Base-by-base conservation (phyloP, 805 yeast species). In the Komagataella kurtzmanii region DNA sequence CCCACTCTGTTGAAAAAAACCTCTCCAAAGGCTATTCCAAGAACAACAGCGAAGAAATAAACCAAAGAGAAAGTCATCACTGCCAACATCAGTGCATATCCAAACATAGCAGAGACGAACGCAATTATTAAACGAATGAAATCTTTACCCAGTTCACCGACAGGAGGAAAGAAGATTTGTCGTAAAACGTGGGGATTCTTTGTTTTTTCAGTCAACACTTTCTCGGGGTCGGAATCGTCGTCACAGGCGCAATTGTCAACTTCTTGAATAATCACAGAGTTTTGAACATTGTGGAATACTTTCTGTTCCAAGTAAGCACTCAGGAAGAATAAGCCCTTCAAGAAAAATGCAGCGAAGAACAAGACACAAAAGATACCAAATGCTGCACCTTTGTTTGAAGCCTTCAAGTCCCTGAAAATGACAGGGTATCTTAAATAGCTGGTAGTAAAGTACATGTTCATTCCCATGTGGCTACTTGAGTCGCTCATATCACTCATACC, bases 31-130 rank as follows among this genome's bases (percentile, higher is more conserved):
- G 89, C 75, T 54, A 83, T 67, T 8, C 95, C 95, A 17, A 81
- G 58, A 17, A 82, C 77, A 30, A 83, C 81, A 1, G 87, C 91
- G 65, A 85, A 85, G 64, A 85, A 82, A 57, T 85, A 85, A 0
- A 79, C 66, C 48, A 83, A 57, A 7, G 83, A 75, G 61, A 72
- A 85, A 45, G 84, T 72, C 95, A 85, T 85, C 5, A 85, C 84
- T 14, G 81, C 89, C 67, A 85, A 73, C 95, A 85, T 85, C 58
- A 85, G 65, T 43, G 83, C 83, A 61, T 81, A 85, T 10, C 85
- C 82, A 49, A 85, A 61, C 73, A 84, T 70, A 18, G 85, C 83
- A 2, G 85, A 77, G 17, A 79, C 61, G 55, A 85, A 80, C 8
- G 81, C 74, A 21, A 85, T 56, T 0, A 74, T 43, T 17, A 82